phyloP scores from a whole-genome alignment of 2,329 filamentous ascomycete species.

The Periconia sp. region DNA sequence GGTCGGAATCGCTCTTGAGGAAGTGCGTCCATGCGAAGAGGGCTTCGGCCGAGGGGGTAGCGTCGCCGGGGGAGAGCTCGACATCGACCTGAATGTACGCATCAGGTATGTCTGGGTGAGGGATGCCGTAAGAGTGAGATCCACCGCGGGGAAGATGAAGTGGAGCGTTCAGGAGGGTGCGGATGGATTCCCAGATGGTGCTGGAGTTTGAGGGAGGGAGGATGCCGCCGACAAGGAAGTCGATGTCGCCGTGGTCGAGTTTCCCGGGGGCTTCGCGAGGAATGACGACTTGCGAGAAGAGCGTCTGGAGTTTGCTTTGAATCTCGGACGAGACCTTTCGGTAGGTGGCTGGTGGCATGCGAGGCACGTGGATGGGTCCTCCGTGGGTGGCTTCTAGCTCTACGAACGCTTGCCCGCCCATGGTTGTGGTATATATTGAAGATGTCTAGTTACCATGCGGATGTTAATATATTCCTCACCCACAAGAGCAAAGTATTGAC shows the following conservation, averaged over 20 bases:
- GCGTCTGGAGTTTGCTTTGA: slow-evolving; percentile 48
- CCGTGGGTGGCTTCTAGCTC: slow-evolving; percentile 26
- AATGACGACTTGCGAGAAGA: slow-evolving; percentile 59
- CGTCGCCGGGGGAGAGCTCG: slow-evolving; percentile 50
- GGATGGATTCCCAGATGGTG: slow-evolving; percentile 36
- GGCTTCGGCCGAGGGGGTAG: slow-evolving; percentile 23
- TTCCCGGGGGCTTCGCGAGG: slow-evolving; percentile 73
- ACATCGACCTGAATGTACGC: slow-evolving; percentile 70
- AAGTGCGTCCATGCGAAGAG: slow-evolving; percentile 65
- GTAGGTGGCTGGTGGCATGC: slow-evolving; percentile 66
- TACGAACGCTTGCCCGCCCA: slow-evolving; percentile 61
- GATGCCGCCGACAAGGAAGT: slow-evolving; percentile 60
- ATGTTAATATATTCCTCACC: no score
- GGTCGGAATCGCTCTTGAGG: slow-evolving; percentile 71
- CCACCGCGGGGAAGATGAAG: slow-evolving; percentile 19
- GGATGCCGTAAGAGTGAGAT: slow-evolving; percentile 55
- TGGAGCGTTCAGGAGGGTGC: slow-evolving; percentile 50
- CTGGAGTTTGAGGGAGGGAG: background rate
- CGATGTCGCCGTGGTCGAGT: slow-evolving; percentile 69
- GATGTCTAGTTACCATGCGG: no score
- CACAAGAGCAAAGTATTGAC: no score
- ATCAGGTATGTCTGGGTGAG: slow-evolving; percentile 25
- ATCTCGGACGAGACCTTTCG: slow-evolving; percentile 51
- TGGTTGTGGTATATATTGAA: slow-evolving; percentile 33
- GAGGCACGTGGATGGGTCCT: slow-evolving; percentile 59